Evolutionary conservation across 2,329 filamentous ascomycete genomes (phyloP).

Genomic region (Harringtonia aguacate): DNA sequence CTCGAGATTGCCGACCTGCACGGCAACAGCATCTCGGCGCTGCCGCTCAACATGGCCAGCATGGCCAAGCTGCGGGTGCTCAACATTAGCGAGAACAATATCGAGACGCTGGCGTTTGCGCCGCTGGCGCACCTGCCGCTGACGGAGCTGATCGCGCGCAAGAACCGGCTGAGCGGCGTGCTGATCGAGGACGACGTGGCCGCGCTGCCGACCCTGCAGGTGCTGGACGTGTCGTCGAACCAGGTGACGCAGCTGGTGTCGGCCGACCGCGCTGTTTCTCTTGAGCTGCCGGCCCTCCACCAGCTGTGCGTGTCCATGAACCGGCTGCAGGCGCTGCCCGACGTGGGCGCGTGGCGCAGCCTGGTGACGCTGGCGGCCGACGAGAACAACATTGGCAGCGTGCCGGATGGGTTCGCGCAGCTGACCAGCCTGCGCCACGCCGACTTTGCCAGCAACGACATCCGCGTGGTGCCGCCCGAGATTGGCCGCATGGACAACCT

Average conservation of each 20-base stretch:
- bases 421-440: constrained; percentile 61
- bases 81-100: constrained; percentile 69
- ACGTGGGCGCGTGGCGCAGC: constrained; percentile 61
- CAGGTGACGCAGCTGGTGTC: constrained; percentile 47
- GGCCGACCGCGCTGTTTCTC: constrained; percentile 21
- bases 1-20: constrained; percentile 77
- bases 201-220: constrained; percentile 54
- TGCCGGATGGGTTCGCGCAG: constrained; percentile 66
- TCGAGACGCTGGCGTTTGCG: constrained; percentile 62
- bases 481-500: constrained; percentile 73
- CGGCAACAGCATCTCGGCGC: constrained; percentile 61
- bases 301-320: constrained; percentile 74
- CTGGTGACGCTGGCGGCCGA: constrained; percentile 66
- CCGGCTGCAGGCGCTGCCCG: constrained; percentile 60
- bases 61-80: constrained; percentile 62
- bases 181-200: constrained; percentile 56
- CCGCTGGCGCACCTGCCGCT: constrained; percentile 57
- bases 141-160: constrained; percentile 61
- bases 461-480: constrained; percentile 63
- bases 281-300: constrained; percentile 63
- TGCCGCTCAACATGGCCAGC: constrained; percentile 58
- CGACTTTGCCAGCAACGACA: constrained; percentile 78
- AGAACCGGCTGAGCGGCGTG: constrained; percentile 66
- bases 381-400: constrained; percentile 65
- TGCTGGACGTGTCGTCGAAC: constrained; percentile 70